Percentiles rank a stretch among this genome's conserved stretches.
Evolutionary conservation across 2,329 filamentous ascomycete genomes (phyloP).

Genomic region (Pseudogymnoascus sp.): DNA sequence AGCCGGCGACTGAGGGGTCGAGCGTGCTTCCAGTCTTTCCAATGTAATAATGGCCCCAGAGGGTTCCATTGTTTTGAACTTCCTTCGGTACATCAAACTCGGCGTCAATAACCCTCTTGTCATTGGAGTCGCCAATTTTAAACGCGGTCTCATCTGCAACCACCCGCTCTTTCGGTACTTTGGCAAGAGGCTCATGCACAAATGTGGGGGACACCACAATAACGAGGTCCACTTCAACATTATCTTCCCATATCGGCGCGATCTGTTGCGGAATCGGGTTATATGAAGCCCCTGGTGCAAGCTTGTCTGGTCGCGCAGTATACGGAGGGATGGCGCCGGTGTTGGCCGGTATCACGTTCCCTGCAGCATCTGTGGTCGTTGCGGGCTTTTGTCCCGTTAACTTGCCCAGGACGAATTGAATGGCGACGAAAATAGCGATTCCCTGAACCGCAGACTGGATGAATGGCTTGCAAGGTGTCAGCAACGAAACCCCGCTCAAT

Average conservation of each 20-base stretch:
- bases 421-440: constrained; percentile 46
- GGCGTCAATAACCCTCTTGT: constrained; percentile 69
- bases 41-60: constrained; percentile 92
- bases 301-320: constrained; percentile 51
- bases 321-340: constrained; percentile 55
- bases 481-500: constrained; percentile 12
- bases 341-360: constrained; percentile 45
- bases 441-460: constrained; percentile 39
- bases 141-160: constrained; percentile 77
- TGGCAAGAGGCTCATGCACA: constrained; percentile 58
- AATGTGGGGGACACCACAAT: constrained; percentile 76
- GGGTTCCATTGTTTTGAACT: constrained; percentile 85
- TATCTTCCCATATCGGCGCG: constrained; percentile 79
- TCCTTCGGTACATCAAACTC: constrained; percentile 67
- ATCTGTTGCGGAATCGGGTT: constrained; percentile 60
- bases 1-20: constrained; percentile 65
- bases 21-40: constrained; percentile 66
- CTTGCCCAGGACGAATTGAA: constrained; percentile 51
- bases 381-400: constrained; percentile 40
- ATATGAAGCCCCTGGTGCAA: constrained; percentile 55
- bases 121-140: constrained; percentile 67
- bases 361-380: constrained; percentile 43
- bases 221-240: constrained; percentile 71
- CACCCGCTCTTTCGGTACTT: constrained; percentile 57
- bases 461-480: constrained; percentile 20